phyloP scores from a whole-genome alignment of 805 yeast genomes.

The Ogataea saltuana region DNA sequence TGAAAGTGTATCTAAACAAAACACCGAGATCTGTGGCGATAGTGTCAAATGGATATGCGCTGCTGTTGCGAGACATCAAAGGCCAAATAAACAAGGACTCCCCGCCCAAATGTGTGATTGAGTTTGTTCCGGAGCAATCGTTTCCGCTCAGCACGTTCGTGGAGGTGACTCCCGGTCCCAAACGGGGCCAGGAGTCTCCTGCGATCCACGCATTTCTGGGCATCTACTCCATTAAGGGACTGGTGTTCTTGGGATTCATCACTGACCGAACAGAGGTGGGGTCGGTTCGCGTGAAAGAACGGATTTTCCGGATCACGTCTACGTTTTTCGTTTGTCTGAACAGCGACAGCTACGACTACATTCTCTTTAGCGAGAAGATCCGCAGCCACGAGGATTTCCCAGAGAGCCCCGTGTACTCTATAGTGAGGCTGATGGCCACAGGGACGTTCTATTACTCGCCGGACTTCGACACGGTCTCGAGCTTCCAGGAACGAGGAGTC shows the following conservation, averaged over 20 bases:
- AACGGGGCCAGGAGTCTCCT: slow-evolving; percentile 6
- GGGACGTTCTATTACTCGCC: slow-evolving; percentile 52
- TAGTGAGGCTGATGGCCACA: slow-evolving; percentile 43
- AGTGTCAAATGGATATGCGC: slow-evolving; percentile 56
- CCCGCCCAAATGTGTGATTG: slow-evolving; percentile 49
- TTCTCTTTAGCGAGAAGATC: slow-evolving; percentile 19
- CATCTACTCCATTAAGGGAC: slow-evolving; percentile 52
- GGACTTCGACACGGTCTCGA: slow-evolving; percentile 47
- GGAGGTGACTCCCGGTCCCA: slow-evolving; percentile 37
- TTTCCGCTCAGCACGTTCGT: slow-evolving; percentile 42
- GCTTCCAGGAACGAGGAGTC: slow-evolving; percentile 46
- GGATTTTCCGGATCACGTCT: slow-evolving; percentile 52
- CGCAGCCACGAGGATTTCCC: slow-evolving; percentile 23
- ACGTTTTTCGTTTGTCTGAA: slow-evolving; percentile 68
- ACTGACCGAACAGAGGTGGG: slow-evolving; percentile 58
- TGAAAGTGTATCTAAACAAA: slow-evolving; percentile 64
- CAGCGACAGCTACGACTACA: slow-evolving; percentile 52
- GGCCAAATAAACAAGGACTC: slow-evolving; percentile 27
- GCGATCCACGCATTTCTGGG: slow-evolving; percentile 61
- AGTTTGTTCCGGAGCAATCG: slow-evolving; percentile 46
- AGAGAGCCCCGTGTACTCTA: slow-evolving; percentile 44
- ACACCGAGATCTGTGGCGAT: slow-evolving; percentile 71
- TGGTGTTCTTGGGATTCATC: slow-evolving; percentile 58
- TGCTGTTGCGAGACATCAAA: slow-evolving; percentile 54
- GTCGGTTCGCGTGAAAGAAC: slow-evolving; percentile 55